phyloP scores from a whole-genome alignment of 441 rosid species.

The Aleurites moluccanus region DNA sequence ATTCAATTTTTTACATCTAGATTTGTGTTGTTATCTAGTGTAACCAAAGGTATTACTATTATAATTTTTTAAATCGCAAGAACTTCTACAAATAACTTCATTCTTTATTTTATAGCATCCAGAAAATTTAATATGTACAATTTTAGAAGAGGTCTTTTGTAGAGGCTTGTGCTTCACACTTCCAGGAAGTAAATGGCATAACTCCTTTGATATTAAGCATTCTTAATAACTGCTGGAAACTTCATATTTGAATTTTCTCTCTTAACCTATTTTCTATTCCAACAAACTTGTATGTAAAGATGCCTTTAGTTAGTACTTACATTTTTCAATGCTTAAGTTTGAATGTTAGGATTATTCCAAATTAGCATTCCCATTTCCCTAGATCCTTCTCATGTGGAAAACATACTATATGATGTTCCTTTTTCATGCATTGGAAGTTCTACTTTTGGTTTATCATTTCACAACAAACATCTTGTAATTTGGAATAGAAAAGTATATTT shows the following conservation, averaged over 20 bases:
- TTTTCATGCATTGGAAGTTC: neutral
- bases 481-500: neutral
- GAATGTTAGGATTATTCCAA: neutral
- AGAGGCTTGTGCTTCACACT: neutral
- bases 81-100: neutral
- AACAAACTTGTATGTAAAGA: neutral
- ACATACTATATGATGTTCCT: neutral
- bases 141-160: neutral
- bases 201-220: neutral
- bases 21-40: neutral
- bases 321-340: no score
- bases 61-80: neutral
- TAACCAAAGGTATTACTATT: neutral
- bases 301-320: no score
- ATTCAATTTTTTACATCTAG: no score
- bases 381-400: no score
- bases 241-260: neutral
- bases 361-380: neutral
- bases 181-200: neutral
- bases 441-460: neutral
- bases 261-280: neutral
- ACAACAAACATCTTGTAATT: neutral
- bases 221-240: neutral
- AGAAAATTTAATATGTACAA: neutral
- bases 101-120: neutral